These are phyloP conservation scores for Moesziomyces globuligerus DNA, from an alignment of 1,284 basidiomycete genomes.

Conservation along the genomic window DNA sequence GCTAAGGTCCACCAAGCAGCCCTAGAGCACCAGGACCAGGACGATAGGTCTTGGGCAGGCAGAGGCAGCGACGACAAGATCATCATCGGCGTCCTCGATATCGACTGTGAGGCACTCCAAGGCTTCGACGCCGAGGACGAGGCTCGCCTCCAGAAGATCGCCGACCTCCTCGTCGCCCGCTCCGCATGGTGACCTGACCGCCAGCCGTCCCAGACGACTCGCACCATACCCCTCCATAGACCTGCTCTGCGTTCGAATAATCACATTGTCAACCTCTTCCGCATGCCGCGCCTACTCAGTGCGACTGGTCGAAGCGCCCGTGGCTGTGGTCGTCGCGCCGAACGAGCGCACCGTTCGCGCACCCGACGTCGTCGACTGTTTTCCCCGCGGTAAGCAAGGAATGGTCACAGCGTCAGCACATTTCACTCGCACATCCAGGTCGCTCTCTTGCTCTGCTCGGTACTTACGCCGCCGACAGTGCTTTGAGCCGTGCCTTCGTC, in stretches of 20 bases:
- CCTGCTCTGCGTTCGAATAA: not conserved
- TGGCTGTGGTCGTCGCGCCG: slow-evolving; percentile 31
- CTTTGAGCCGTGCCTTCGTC: slow-evolving; percentile 7
- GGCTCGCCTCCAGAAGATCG: slow-evolving; percentile 60
- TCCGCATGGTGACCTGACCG: slow-evolving; percentile 35
- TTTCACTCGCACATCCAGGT: not conserved
- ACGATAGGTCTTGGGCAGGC: slow-evolving; percentile 52
- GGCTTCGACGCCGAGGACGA: slow-evolving; percentile 67
- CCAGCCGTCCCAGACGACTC: not conserved
- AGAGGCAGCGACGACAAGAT: slow-evolving; percentile 56
- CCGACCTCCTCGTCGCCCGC: slow-evolving; percentile 47
- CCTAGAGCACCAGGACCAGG: slow-evolving; percentile 14
- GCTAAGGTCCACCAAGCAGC: slow-evolving; percentile 24
- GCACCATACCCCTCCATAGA: slow-evolving; percentile 8
- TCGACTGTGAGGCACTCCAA: slow-evolving; percentile 66
- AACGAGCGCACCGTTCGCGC: slow-evolving; percentile 30
- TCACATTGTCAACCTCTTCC: too few relatives aligned
- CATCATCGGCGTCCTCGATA: slow-evolving; percentile 68
- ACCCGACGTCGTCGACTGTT: slow-evolving; percentile 35
- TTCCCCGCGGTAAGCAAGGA: not conserved
- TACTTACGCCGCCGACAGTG: slow-evolving; percentile 38
- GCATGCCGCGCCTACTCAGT: slow-evolving; percentile 1
- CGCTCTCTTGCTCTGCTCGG: not conserved
- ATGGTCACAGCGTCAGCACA: not conserved
- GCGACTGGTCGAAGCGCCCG: slow-evolving; percentile 12